Base-by-base conservation (phyloP, 2,329 filamentous ascomycete species). In the Colletotrichum melonis region DNA sequence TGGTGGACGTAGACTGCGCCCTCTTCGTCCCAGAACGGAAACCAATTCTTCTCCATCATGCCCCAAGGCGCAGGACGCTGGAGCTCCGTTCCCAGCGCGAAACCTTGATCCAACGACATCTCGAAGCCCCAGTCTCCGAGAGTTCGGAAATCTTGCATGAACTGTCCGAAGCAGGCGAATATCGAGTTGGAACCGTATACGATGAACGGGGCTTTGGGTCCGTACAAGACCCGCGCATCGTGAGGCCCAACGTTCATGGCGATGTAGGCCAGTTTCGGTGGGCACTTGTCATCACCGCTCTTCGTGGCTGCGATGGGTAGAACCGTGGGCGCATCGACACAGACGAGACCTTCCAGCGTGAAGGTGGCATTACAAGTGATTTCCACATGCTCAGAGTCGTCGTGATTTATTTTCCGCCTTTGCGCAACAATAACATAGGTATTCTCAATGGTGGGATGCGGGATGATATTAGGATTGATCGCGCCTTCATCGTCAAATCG, bases 21-120 rank as follows among this genome's bases (percentile, higher is more conserved):
- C 0, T 81, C 70, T 0, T 73, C 70, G 74, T 90, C 89, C 89
- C 89, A 92, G 80, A 91, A 92, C 2, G 89, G 73, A 75, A 91
- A 92, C 83, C 85, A 92, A 76, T 92, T 92, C 85, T 91, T 91
- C 80, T 92, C 89, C 30, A 91, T 76, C 0, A 76, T 46, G 3
- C 78, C 77, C 76, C 81, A 87, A 0, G 87, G 85, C 1, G 76
- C 71, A 0, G 88, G 89, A 0, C 89, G 82, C 49, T 87, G 85
- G 3, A 92, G 78, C 74, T 91, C 90, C 1, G 84, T 88, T 0
- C 84, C 84, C 0, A 76, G 59, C 14, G 77, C 77, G 77, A 89
- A 90, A 9, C 81, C 78, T 3, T 76, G 72, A 1, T 79, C 66
- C 7, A 75, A 66, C 5, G 68, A 28, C 70, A 76, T 76, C 11